Conservation (phyloP, 176 grass and related monocot species). For the Rhipidocladum racemiflorum region DNA sequence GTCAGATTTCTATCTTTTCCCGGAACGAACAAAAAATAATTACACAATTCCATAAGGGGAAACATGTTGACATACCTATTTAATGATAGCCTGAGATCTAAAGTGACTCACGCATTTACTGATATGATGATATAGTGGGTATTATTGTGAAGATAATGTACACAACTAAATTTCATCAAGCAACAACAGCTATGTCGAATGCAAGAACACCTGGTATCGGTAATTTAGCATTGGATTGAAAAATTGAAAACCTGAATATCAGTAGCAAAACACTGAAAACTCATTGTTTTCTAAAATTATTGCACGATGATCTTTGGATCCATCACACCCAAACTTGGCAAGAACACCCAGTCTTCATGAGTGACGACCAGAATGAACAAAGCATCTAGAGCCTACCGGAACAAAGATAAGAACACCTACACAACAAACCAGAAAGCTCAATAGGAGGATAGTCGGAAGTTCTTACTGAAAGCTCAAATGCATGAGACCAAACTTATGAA, state of each 20-base stretch:
- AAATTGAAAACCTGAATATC: neutral
- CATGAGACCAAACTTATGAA: too few relatives aligned
- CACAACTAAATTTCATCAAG: neutral
- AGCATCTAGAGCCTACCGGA: neutral
- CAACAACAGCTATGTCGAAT: neutral
- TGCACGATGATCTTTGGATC: neutral
- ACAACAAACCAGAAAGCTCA: too few relatives aligned
- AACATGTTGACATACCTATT: too few relatives aligned
- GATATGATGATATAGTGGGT: too few relatives aligned
- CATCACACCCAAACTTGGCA: neutral
- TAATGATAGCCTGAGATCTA: too few relatives aligned
- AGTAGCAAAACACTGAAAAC: neutral
- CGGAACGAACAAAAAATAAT: too few relatives aligned
- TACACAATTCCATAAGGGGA: too few relatives aligned
- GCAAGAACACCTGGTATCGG: neutral
- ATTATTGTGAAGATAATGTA: neutral
- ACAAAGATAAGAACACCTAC: too few relatives aligned
- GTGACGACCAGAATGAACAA: neutral
- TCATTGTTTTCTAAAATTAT: neutral
- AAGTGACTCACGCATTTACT: too few relatives aligned
- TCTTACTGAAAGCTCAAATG: too few relatives aligned
- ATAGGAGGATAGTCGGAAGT: too few relatives aligned
- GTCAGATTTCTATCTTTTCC: neutral
- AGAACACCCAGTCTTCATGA: neutral
- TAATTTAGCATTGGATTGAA: neutral